These are phyloP conservation scores for Porphyrellus sp. DNA, from an alignment of 1,284 basidiomycete genomes.

Conservation along the genomic window DNA sequence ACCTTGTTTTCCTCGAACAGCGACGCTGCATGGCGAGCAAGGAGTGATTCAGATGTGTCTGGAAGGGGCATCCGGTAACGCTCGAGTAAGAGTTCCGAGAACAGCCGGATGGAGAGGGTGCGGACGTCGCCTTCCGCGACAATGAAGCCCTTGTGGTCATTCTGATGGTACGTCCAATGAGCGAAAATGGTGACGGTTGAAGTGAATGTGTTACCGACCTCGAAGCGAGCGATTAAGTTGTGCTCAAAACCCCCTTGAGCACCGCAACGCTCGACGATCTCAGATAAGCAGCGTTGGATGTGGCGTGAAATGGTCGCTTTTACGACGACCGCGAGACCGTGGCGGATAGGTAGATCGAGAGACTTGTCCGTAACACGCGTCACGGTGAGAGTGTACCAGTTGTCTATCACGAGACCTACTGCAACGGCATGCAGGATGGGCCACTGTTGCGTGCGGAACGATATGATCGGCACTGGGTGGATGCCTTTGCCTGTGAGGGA, in stretches of 20 bases:
- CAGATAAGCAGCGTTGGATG: slow-evolving; percentile 44
- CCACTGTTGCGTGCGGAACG: slow-evolving; percentile 57
- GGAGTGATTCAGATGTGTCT: slow-evolving; percentile 40
- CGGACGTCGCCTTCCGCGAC: slow-evolving; percentile 56
- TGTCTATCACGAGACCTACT: slow-evolving; percentile 44
- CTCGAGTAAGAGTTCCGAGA: slow-evolving; percentile 47
- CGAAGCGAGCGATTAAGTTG: slow-evolving; percentile 50
- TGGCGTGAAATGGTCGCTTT: slow-evolving; percentile 52
- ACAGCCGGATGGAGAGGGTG: slow-evolving; percentile 51
- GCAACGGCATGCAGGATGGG: slow-evolving; percentile 48
- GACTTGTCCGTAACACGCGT: slow-evolving; percentile 35
- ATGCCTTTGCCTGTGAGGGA: slow-evolving; percentile 42
- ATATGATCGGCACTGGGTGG: slow-evolving; percentile 44
- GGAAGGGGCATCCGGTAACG: slow-evolving; percentile 45
- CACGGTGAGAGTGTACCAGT: slow-evolving; percentile 43
- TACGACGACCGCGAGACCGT: slow-evolving; percentile 48
- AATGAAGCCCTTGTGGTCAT: slow-evolving; percentile 47
- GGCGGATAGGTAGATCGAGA: slow-evolving; percentile 42
- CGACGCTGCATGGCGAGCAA: slow-evolving; percentile 43
- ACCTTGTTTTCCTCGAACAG: slow-evolving; percentile 44
- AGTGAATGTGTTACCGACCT: slow-evolving; percentile 36
- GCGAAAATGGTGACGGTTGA: not conserved
- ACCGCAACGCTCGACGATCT: slow-evolving; percentile 52
- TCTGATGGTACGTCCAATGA: slow-evolving; percentile 34
- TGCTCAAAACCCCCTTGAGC: slow-evolving; percentile 56